Percentiles rank a stretch among this genome's conserved stretches.
phyloP scores from a whole-genome alignment of 176 grass and related monocot species.

The maize (Zea mays) region Zm-B73-REFERENCE-NAM-5.0 NC_050097.1:216033001-216033500 shows the following conservation, averaged over 20 bases:
- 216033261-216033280: slow-evolving; percentile 98
- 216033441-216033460: slow-evolving; percentile 22
- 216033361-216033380: slow-evolving; percentile 50
- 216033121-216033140: slow-evolving; percentile 99
- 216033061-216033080: background rate
- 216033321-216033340: slow-evolving; percentile 68
- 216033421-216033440: slow-evolving; percentile 43
- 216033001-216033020: slow-evolving; percentile 96
- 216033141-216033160: slow-evolving; percentile 98
- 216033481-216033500: slow-evolving; percentile 40
- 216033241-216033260: slow-evolving; percentile 77
- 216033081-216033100: slow-evolving; percentile 25
- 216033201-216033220: slow-evolving; percentile 19
- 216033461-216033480: slow-evolving; percentile 46
- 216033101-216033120: slow-evolving; percentile 92
- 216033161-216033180: slow-evolving; percentile 98
- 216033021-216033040: slow-evolving; percentile 90
- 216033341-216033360: slow-evolving; percentile 64
- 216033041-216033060: slow-evolving; percentile 25
- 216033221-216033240: slow-evolving; percentile 7
- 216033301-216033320: slow-evolving; percentile 77
- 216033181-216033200: slow-evolving; percentile 1
- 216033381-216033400: slow-evolving; percentile 51
- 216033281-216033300: slow-evolving; percentile 80
- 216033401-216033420: slow-evolving; percentile 50